Evolutionary conservation across 768 basidiomycete genomes (phyloP), one percentile per base, ranked within the genome.

Genomic region (Mycena polygramma): DNA sequence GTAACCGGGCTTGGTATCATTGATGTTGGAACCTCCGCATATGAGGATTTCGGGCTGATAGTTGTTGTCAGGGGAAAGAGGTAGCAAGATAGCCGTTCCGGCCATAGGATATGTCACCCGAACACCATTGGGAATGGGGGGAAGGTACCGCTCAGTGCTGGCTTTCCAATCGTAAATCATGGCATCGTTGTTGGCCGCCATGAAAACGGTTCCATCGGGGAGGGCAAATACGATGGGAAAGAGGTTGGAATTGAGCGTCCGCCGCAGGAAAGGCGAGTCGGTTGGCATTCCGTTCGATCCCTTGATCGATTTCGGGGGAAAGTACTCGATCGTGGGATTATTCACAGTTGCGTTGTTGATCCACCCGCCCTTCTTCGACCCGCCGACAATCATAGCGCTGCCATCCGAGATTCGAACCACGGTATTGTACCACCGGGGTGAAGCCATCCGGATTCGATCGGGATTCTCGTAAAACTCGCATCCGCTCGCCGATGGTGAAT

Each of bases 41-140:
- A 95, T 78, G 24, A 95, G 82, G 51, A 95, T 80, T 73, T 93
- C 92, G 0, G 94, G 87, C 7, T 83, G 81, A 73, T 92, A 95
- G 68, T 85, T 77, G 73, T 89, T 89, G 11, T 85, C 83, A 3
- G 89, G 88, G 6, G 86, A 85, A 10, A 95, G 82, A 13, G 94
- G 93, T 11, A 95, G 87, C 49, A 95, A 83, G n/a, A 93, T 71
- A 15, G 84, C 93, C 19, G 90, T 90, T 49, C 91, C 94, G 30
- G 92, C 83, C 91, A 94, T 92, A 1, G 94, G 94, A 77, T 95
- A 95, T 0, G 94, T 94, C 43, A 94, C 89, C 30, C 92, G 92
- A 19, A 94, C 88, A 51, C 89, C 90, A 70, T 95, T 93, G 9
- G 94, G 93, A 73, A 94, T 86, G 52, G 75, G 79, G 30, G 94